A percentile compares a stretch with the other conserved stretches of the same genome.
phyloP scores from a whole-genome alignment of 306 rosid genomes.

The Vigna unguiculata region DNA sequence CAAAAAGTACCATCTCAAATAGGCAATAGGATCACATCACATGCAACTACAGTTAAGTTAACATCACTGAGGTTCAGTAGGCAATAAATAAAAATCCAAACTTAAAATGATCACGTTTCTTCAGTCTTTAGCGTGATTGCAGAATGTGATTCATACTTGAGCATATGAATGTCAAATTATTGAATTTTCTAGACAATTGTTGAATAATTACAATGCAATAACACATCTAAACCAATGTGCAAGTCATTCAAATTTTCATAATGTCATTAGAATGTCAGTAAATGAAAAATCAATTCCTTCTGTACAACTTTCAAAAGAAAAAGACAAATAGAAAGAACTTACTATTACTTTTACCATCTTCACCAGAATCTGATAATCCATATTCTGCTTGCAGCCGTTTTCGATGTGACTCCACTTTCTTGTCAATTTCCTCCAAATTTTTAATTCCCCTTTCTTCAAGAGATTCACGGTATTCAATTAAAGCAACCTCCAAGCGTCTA shows the following conservation, averaged over 20 bases:
- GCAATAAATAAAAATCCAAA: not conserved
- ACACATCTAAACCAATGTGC: constrained; percentile 14
- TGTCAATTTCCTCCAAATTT: constrained; percentile 83
- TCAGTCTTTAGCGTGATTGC: constrained; percentile 19
- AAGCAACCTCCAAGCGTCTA: constrained; percentile 91
- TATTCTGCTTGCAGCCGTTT: constrained; percentile 79
- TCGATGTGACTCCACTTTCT: constrained; percentile 64
- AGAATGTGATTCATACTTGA: not conserved
- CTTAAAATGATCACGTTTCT: not conserved
- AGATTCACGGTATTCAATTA: constrained; percentile 95
- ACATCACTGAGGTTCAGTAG: not conserved
- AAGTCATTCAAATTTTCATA: not conserved
- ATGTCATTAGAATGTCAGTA: constrained; percentile 15
- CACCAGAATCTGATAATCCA: constrained; percentile 77
- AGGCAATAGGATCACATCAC: constrained; percentile 1
- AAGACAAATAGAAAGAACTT: constrained; percentile 47
- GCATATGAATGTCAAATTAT: not conserved
- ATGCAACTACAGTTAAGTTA: not conserved
- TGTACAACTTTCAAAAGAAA: constrained; percentile 20
- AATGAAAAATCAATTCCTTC: not conserved
- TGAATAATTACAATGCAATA: constrained; percentile 12
- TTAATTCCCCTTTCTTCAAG: constrained; percentile 90
- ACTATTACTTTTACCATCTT: constrained; percentile 78
- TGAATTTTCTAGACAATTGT: constrained; percentile 18
- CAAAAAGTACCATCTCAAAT: constrained; percentile 2